Conservation (phyloP, 169 alveolate genomes). For the Cryptosporidium baileyi region DNA sequence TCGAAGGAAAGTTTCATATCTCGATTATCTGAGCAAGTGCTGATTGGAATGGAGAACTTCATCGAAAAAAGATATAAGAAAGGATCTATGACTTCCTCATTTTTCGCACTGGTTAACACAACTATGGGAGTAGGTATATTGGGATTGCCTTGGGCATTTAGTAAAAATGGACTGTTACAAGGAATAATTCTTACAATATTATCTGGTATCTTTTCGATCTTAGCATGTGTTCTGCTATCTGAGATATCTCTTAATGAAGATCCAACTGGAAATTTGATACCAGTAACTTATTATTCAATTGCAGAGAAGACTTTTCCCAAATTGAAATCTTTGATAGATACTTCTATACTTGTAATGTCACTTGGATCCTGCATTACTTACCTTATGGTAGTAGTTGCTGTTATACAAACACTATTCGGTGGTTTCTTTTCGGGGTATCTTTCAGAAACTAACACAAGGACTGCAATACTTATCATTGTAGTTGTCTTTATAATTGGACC, state of each 20-base stretch:
- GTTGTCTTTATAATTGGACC: slow-evolving; percentile 60
- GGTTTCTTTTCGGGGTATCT: slow-evolving; percentile 12
- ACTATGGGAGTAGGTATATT: slow-evolving; percentile 68
- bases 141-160: slow-evolving; percentile 69
- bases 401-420: slow-evolving; percentile 34
- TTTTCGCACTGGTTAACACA: slow-evolving; percentile 66
- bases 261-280: slow-evolving; percentile 29
- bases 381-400: slow-evolving; percentile 61
- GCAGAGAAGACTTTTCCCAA: slow-evolving; percentile 67
- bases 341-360: slow-evolving; percentile 52
- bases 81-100: slow-evolving; percentile 59
- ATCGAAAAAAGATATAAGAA: slow-evolving; percentile 29
- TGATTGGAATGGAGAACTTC: slow-evolving; percentile 67
- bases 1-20: slow-evolving; percentile 53
- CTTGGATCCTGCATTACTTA: slow-evolving; percentile 56
- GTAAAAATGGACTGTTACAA: slow-evolving; percentile 61
- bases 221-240: slow-evolving; percentile 54
- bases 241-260: slow-evolving; percentile 45
- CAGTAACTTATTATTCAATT: slow-evolving; percentile 59
- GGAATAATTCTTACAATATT: slow-evolving; percentile 35
- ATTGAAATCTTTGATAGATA: slow-evolving; percentile 9
- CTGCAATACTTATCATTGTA: slow-evolving; percentile 12
- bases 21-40: slow-evolving; percentile 60
- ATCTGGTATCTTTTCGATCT: slow-evolving; percentile 52
- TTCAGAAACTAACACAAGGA: slow-evolving; percentile 25